Base-by-base conservation (phyloP, 306 rosid genomes). In the Rosa chinensis region DNA sequence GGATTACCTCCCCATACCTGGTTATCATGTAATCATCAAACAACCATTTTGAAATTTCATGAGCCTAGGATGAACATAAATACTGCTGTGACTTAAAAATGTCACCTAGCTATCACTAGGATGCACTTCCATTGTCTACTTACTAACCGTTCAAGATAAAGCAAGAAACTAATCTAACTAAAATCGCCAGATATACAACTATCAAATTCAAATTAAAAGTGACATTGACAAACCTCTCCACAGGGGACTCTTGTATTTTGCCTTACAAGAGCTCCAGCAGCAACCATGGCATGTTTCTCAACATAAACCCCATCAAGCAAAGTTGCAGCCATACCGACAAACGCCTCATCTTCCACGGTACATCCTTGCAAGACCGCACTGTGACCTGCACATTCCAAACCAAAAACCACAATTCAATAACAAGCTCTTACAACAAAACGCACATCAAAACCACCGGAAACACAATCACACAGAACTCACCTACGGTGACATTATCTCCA, bases 1-100 rank as follows among this genome's bases (percentile, higher is more conserved):
- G 99, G 99, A 80, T 93, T 95, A 55, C 99, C 99, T 77, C 96
- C 99, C 99, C 99, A 94, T 66, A 92, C 94, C 99, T 94, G 77
- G 55, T 70, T 72, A 28, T 66, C 2, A 23, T 10, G 66, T 12
- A 66, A 45, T 66, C 61, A 21, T 50, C 40, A 58, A 69, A 14
- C 35, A 75, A 23, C 32, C n/a, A 10, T 14, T 12, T 74, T 18
- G 21, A 12, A 66, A 55, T 10, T 44, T 50, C 42, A 23, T 48
- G 69, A 69, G 12, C 39, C 21, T 44, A 37, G 63, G 47, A 80
- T 58, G 35, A 66, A 58, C 5, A 21, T 23, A 47, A 78, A 73
- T 23, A 76, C 56, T 23, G 12, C 49, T 64, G 14, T 78, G 66
- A 11, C 35, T 39, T n/a, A 59, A 21, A 75, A 61, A 1, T 2